Conservation (phyloP, 805 yeast species). For the Zygotorulaspora sp. region DNA sequence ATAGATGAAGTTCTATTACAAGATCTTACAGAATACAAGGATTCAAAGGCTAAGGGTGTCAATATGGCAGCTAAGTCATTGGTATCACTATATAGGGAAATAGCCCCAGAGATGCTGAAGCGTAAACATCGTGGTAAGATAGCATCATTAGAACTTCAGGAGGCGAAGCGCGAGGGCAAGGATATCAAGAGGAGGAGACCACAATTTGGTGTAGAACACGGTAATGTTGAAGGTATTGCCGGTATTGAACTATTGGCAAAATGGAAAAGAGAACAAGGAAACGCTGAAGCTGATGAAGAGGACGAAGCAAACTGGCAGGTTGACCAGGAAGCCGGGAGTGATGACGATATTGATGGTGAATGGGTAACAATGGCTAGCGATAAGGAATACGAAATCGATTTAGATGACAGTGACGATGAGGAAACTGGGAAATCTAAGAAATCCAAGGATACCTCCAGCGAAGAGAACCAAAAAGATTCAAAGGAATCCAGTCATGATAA, state of each 20-base stretch:
- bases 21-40: slow-evolving; percentile 85
- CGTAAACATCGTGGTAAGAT: slow-evolving; percentile 89
- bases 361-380: slow-evolving; percentile 88
- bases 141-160: slow-evolving; percentile 77
- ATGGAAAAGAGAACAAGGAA: slow-evolving; percentile 55
- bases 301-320: slow-evolving; percentile 59
- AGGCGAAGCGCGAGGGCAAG: slow-evolving; percentile 48
- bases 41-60: slow-evolving; percentile 90
- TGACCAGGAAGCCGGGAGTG: slow-evolving; percentile 41
- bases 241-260: slow-evolving; percentile 86
- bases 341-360: slow-evolving; percentile 69
- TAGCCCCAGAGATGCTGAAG: slow-evolving; percentile 92
- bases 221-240: slow-evolving; percentile 67
- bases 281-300: slow-evolving; percentile 55
- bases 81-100: slow-evolving; percentile 81
- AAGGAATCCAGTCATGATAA: slow-evolving; percentile 23
- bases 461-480: slow-evolving; percentile 38
- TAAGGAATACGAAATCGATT: slow-evolving; percentile 58
- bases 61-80: slow-evolving; percentile 90
- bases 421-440: slow-evolving; percentile 37
- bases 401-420: slow-evolving; percentile 46
- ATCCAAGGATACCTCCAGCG: slow-evolving; percentile 47
- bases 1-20: slow-evolving; percentile 83
- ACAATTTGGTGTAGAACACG: slow-evolving; percentile 70
- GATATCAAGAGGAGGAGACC: slow-evolving; percentile 33